phyloP scores from a whole-genome alignment of 2,329 filamentous ascomycete genomes.

The Ophiostoma piceae region DNA sequence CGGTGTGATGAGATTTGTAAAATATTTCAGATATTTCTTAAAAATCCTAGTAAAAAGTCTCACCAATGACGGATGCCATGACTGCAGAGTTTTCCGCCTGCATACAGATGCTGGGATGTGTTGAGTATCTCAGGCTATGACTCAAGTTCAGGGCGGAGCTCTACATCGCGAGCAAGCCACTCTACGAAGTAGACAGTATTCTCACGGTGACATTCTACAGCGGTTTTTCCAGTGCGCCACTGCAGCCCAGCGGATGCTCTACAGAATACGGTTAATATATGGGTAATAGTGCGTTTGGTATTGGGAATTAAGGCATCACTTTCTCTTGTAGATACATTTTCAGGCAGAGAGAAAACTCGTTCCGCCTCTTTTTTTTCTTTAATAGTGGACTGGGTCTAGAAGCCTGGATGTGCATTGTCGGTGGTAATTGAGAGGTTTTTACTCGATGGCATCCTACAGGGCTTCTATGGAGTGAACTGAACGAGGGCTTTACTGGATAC shows the following conservation, averaged over 20 bases:
- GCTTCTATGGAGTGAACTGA: neutral
- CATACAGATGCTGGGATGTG: slow-evolving; percentile 1
- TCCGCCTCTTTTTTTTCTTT: neutral
- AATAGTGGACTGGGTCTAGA: slow-evolving; percentile 10
- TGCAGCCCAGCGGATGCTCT: too few species aligned
- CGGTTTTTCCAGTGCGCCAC: too few species aligned
- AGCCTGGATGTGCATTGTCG: neutral
- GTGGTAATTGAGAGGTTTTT: neutral
- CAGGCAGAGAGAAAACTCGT: neutral
- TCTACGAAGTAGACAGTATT: too few species aligned
- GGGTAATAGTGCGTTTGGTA: neutral
- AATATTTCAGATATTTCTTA: too few species aligned
- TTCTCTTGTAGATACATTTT: too few species aligned
- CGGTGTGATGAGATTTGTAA: slow-evolving; percentile 2
- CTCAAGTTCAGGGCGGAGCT: neutral
- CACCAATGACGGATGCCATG: neutral
- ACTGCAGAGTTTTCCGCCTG: slow-evolving; percentile 18
- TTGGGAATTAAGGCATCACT: neutral
- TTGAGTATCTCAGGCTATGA: neutral
- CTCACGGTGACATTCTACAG: neutral
- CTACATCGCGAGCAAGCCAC: too few species aligned
- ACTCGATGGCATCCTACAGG: neutral
- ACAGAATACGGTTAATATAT: neutral
- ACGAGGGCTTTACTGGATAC: neutral
- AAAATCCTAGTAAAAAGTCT: neutral